Evolutionary conservation across 192 early-diverging fungal species (phyloP).

Genomic region (Rhizophagus prolifer): DNA sequence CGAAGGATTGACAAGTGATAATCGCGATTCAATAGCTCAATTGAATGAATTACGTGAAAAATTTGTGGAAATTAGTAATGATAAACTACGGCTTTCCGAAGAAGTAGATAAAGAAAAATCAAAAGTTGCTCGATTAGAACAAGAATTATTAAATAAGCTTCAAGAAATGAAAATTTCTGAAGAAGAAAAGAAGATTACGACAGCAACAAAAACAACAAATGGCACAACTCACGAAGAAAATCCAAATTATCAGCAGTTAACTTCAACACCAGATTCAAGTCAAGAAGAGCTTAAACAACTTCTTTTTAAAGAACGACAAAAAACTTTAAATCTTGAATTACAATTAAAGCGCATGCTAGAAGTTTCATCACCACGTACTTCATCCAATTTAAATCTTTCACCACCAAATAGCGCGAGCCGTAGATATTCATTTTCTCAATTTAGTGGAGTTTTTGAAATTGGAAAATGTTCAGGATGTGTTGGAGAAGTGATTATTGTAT

Average conservation of each 20-base stretch:
- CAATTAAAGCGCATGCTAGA: neutral
- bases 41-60: slow-evolving; percentile 24
- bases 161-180: neutral
- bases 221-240: neutral
- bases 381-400: neutral
- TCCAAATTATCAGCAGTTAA: neutral
- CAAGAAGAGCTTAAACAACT: neutral
- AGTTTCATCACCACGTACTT: neutral
- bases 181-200: neutral
- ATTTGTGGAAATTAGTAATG: slow-evolving; percentile 25
- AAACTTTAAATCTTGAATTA: neutral
- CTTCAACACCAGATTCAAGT: neutral
- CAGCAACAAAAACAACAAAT: neutral
- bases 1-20: slow-evolving; percentile 19
- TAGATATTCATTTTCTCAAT: neutral
- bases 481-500: slow-evolving; percentile 25
- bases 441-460: slow-evolving; percentile 16
- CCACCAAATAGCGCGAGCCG: neutral
- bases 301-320: neutral
- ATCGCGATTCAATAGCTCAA: slow-evolving; percentile 24
- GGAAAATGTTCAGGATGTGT: slow-evolving; percentile 28
- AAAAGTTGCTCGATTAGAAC: neutral
- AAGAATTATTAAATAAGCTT: slow-evolving; percentile 6
- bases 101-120: slow-evolving; percentile 23
- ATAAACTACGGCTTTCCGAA: slow-evolving; percentile 21